A percentile compares a stretch with the other conserved stretches of the same genome.
These are phyloP conservation scores for Hyphodiscus sp. DNA, from an alignment of 2,329 filamentous ascomycete genomes.

Conservation along the genomic window DNA sequence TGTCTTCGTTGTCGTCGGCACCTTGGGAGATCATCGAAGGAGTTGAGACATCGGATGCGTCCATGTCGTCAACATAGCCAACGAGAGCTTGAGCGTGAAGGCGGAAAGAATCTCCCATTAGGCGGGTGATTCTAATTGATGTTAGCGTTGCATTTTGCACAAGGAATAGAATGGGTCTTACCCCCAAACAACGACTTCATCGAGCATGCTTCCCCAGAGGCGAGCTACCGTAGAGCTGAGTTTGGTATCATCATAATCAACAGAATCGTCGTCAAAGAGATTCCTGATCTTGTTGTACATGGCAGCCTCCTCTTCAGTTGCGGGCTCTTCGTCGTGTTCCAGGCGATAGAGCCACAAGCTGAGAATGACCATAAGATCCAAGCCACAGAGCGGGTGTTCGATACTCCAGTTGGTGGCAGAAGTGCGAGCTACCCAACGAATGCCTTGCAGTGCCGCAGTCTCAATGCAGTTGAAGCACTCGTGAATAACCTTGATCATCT, in stretches of 20 bases:
- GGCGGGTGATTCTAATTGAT: constrained; percentile 67
- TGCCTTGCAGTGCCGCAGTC: constrained; percentile 86
- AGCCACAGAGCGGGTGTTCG: constrained; percentile 90
- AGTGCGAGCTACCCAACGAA: constrained; percentile 96
- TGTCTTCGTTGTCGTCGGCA: constrained; percentile 56
- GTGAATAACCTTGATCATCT: constrained; percentile 98
- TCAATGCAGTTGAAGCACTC: constrained; percentile 98
- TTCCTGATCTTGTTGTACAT: constrained; percentile 93
- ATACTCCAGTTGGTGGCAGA: constrained; percentile 99
- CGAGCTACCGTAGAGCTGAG: constrained; percentile 92
- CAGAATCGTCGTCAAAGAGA: constrained; percentile 84
- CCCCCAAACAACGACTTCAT: constrained; percentile 99
- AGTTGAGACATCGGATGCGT: constrained; percentile 61
- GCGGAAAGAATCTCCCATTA: constrained; percentile 98
- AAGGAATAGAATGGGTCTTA: constrained; percentile 49
- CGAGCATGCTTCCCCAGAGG: constrained; percentile 96
- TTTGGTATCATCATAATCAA: constrained; percentile 73
- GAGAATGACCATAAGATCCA: constrained; percentile 96
- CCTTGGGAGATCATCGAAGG: constrained; percentile 68
- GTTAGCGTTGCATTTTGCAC: constrained; percentile 36
- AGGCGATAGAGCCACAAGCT: constrained; percentile 98
- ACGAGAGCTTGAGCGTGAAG: constrained; percentile 91
- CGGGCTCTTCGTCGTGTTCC: constrained; percentile 95
- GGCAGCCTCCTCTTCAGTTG: constrained; percentile 72
- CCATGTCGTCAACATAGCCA: constrained; percentile 83